Evolutionary conservation across 345 rosid species (phyloP).

Genomic region (Populus tremula): DNA sequence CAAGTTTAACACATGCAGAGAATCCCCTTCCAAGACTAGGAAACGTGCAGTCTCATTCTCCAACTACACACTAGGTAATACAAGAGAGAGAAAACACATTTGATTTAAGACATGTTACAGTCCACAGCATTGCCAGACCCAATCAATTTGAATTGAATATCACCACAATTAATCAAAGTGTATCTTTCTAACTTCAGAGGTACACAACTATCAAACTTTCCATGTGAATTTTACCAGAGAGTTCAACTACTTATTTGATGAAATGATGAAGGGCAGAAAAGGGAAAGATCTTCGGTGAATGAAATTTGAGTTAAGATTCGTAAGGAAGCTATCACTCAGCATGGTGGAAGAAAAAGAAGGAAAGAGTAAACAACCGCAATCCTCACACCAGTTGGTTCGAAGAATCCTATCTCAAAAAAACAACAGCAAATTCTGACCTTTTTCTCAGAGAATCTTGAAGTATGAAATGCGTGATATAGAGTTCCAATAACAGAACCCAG

Average conservation of each 20-base stretch:
- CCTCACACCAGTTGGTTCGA: neutral
- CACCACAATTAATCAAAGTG: neutral
- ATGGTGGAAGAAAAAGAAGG: neutral
- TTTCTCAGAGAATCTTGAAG: neutral
- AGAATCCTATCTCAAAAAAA: neutral
- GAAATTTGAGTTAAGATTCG: neutral
- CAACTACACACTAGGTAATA: neutral
- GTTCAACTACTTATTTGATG: neutral
- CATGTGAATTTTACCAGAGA: too few relatives aligned
- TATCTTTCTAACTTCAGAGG: neutral
- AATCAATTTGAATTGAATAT: neutral
- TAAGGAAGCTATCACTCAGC: neutral
- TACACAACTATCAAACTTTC: neutral
- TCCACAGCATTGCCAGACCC: neutral
- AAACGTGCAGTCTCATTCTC: neutral
- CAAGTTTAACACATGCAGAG: neutral
- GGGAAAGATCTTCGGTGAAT: neutral
- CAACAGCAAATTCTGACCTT: neutral
- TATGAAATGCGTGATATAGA: neutral
- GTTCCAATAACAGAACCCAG: neutral
- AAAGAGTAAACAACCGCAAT: neutral
- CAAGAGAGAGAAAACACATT: neutral
- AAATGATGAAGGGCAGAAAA: neutral
- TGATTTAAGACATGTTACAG: neutral
- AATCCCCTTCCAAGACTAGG: neutral